Evolutionary conservation across 164 flowering plant genomes (phyloP).

Genomic region (Malania oleifera): DNA sequence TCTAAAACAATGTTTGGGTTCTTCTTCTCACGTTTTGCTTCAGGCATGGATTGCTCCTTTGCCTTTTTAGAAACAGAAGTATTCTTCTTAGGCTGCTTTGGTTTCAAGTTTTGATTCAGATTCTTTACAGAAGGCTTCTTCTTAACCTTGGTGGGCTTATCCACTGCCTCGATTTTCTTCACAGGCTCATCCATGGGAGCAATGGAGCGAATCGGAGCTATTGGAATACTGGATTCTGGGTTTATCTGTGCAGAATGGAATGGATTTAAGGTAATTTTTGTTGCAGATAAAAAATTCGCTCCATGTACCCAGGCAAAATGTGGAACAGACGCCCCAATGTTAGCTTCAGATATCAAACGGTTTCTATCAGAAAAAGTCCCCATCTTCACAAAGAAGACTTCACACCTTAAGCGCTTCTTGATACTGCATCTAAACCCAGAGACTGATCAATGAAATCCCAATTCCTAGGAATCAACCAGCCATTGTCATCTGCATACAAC

Average conservation of each 20-base stretch:
- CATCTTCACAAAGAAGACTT: slow-evolving; percentile 20
- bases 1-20: slow-evolving; percentile 18
- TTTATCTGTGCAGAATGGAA: slow-evolving; percentile 21
- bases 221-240: slow-evolving; percentile 23
- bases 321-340: slow-evolving; percentile 18
- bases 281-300: slow-evolving; percentile 17
- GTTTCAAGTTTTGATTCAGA: slow-evolving; percentile 22
- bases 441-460: too few species aligned
- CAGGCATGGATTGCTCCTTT: slow-evolving; percentile 16
- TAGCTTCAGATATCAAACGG: slow-evolving; percentile 25
- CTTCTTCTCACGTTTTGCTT: slow-evolving; percentile 36
- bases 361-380: slow-evolving; percentile 21
- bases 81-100: slow-evolving; percentile 36
- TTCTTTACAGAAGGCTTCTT: slow-evolving; percentile 24
- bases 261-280: slow-evolving; percentile 18
- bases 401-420: not conserved
- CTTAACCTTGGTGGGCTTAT: slow-evolving; percentile 21
- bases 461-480: too few species aligned
- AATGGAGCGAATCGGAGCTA: slow-evolving; percentile 19
- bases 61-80: slow-evolving; percentile 22
- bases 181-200: slow-evolving; percentile 11
- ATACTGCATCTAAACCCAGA: too few species aligned
- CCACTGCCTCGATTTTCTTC: slow-evolving; percentile 12
- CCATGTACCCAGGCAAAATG: slow-evolving; percentile 33
- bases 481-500: too few species aligned